A percentile compares a stretch with the other conserved stretches of the same genome.
Conservation (phyloP, 1,284 basidiomycete genomes). For the Ceratobasidium sp. region DNA sequence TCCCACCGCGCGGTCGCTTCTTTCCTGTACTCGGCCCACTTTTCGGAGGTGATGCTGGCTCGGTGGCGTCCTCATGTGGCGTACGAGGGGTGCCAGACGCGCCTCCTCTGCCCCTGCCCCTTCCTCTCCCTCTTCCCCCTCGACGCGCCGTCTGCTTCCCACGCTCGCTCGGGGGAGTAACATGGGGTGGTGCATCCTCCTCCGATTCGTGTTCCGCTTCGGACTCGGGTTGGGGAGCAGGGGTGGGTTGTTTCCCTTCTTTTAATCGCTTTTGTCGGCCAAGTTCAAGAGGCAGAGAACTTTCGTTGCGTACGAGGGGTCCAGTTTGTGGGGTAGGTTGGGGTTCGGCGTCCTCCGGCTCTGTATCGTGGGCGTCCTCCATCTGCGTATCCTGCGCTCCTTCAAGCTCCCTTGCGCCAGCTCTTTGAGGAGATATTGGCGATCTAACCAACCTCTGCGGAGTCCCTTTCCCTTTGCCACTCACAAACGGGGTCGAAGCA, state of each 20-base stretch:
- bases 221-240: conserved; percentile 7
- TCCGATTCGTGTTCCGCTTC: conserved; percentile 33
- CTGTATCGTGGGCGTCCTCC: conserved; percentile 3
- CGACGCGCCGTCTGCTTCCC: conserved; percentile 9
- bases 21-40: conserved; percentile 45
- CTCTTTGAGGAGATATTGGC: conserved; percentile 10
- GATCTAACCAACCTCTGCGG: conserved; percentile 21
- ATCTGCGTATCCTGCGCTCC: background rate
- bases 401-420: background rate
- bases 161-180: conserved; percentile 18
- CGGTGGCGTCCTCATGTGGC: conserved; percentile 50
- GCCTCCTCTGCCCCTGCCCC: conserved; percentile 60
- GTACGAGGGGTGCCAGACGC: conserved; percentile 50
- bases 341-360: conserved; percentile 7
- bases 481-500: conserved; percentile 32
- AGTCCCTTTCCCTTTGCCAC: background rate
- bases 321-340: background rate
- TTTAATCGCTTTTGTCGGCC: conserved; percentile 18
- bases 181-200: conserved; percentile 18
- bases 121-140: conserved; percentile 54
- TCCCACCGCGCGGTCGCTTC: conserved; percentile 39
- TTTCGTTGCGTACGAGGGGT: conserved; percentile 6
- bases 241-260: background rate
- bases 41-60: conserved; percentile 35
- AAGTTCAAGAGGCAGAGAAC: conserved; percentile 22